phyloP scores from a whole-genome alignment of 192 early-diverging fungal species.

The Spinellus fusiger region DNA sequence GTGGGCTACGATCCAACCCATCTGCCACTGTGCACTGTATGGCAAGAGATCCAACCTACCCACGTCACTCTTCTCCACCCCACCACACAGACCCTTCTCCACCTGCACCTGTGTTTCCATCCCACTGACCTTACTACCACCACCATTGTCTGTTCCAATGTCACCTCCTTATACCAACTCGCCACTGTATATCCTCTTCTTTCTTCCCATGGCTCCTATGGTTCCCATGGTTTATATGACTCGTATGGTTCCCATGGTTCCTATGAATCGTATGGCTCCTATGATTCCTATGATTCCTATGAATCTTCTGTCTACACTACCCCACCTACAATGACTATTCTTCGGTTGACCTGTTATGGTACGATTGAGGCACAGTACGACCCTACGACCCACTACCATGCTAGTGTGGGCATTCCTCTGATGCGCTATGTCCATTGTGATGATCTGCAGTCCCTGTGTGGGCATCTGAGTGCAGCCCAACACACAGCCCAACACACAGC shows the following conservation, averaged over 20 bases:
- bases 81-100: constrained; percentile 4
- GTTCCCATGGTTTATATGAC: constrained; percentile 2
- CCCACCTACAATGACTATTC: background rate
- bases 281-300: too few species aligned
- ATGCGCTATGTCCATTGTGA: constrained; percentile 27
- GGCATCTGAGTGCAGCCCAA: constrained; percentile 11
- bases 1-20: constrained; percentile 3
- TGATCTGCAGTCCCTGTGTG: constrained; percentile 17
- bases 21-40: background rate
- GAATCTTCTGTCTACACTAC: background rate
- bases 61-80: constrained; percentile 2
- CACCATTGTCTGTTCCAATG: constrained; percentile 7
- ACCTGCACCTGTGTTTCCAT: constrained; percentile 4
- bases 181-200: too few species aligned
- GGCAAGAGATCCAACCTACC: background rate
- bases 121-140: background rate
- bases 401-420: constrained; percentile 13
- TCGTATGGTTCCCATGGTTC: too few species aligned
- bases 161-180: constrained; percentile 4
- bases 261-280: too few species aligned
- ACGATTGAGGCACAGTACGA: constrained; percentile 20
- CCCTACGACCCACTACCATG: background rate
- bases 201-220: constrained; percentile 4
- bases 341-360: constrained; percentile 24
- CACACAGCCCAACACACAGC: too few species aligned